A percentile compares a stretch with the other conserved stretches of the same genome.
Conservation (phyloP, 2,329 filamentous ascomycete species). For the Neofusicoccum kwambonambiense region DNA sequence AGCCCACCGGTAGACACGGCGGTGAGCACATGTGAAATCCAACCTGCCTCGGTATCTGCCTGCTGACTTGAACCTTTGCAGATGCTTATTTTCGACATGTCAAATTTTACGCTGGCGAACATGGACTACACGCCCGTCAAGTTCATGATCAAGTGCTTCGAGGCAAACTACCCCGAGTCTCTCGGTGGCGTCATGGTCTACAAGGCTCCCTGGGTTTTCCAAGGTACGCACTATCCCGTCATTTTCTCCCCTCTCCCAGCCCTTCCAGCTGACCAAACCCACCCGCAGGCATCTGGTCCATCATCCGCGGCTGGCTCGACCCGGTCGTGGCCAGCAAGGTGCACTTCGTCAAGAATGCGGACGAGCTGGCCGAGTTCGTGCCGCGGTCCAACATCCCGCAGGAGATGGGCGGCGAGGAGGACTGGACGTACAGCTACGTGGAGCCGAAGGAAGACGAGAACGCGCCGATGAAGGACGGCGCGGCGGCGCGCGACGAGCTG, state of each 20-base stretch:
- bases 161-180: slow-evolving; percentile 96
- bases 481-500: slow-evolving; percentile 62
- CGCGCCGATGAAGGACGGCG: slow-evolving; percentile 63
- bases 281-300: slow-evolving; percentile 81
- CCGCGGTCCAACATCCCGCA: slow-evolving; percentile 68
- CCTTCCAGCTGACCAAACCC: not conserved
- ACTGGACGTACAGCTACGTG: slow-evolving; percentile 79
- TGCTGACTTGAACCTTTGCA: slow-evolving; percentile 39
- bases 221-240: slow-evolving; percentile 56
- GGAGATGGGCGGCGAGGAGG: slow-evolving; percentile 81
- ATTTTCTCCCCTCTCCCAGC: too few species aligned
- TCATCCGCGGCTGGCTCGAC: slow-evolving; percentile 94
- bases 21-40: slow-evolving; percentile 56
- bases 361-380: slow-evolving; percentile 78
- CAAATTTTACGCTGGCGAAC: slow-evolving; percentile 86
- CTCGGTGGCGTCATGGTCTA: slow-evolving; percentile 89
- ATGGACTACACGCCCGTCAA: slow-evolving; percentile 98
- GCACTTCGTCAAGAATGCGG: slow-evolving; percentile 80
- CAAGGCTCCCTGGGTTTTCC: slow-evolving; percentile 96
- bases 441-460: slow-evolving; percentile 79
- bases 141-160: slow-evolving; percentile 99
- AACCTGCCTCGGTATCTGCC: not conserved
- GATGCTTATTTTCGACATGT: slow-evolving; percentile 97
- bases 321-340: slow-evolving; percentile 94
- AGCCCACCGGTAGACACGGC: slow-evolving; percentile 83